phyloP scores from a whole-genome alignment of 2,329 filamentous ascomycete species.

The Pezicula neosporulosa region DNA sequence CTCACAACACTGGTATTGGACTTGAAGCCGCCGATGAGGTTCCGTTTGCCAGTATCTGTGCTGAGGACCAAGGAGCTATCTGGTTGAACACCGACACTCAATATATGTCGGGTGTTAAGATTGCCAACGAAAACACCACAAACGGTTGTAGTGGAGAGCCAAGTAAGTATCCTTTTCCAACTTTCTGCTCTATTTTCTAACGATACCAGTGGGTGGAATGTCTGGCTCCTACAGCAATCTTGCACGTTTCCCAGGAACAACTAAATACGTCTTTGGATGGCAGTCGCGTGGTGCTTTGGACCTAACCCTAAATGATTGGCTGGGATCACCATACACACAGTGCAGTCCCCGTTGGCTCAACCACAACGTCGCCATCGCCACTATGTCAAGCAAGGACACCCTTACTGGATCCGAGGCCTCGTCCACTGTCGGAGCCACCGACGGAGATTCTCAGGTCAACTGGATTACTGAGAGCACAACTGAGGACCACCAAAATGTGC shows the following conservation, averaged over 20 bases:
- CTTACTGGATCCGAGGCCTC: slow-evolving; percentile 49
- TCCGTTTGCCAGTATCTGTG: slow-evolving; percentile 56
- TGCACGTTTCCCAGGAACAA: slow-evolving; percentile 46
- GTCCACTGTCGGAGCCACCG: slow-evolving; percentile 46
- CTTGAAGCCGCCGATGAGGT: slow-evolving; percentile 55
- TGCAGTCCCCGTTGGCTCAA: slow-evolving; percentile 31
- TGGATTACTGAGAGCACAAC: slow-evolving; percentile 50
- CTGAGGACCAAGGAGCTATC: slow-evolving; percentile 60
- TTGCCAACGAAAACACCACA: slow-evolving; percentile 59
- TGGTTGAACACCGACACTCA: slow-evolving; percentile 60
- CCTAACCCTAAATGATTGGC: slow-evolving; percentile 52
- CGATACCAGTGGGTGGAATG: slow-evolving; percentile 47
- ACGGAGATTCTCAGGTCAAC: slow-evolving; percentile 56
- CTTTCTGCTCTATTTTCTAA: neutral
- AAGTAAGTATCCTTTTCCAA: slow-evolving; percentile 18
- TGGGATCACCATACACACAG: slow-evolving; percentile 52
- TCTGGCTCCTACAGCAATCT: slow-evolving; percentile 58
- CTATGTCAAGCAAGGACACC: slow-evolving; percentile 55
- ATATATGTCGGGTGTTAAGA: slow-evolving; percentile 55
- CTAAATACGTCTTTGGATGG: slow-evolving; percentile 59
- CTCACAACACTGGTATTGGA: slow-evolving; percentile 62
- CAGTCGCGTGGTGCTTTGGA: slow-evolving; percentile 56
- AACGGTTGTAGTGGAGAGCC: slow-evolving; percentile 56
- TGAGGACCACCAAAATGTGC: slow-evolving; percentile 54
- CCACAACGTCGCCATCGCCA: slow-evolving; percentile 56